Evolutionary conservation across 2,329 filamentous ascomycete species (phyloP).

Genomic region (Scedosporium minutisporum): DNA sequence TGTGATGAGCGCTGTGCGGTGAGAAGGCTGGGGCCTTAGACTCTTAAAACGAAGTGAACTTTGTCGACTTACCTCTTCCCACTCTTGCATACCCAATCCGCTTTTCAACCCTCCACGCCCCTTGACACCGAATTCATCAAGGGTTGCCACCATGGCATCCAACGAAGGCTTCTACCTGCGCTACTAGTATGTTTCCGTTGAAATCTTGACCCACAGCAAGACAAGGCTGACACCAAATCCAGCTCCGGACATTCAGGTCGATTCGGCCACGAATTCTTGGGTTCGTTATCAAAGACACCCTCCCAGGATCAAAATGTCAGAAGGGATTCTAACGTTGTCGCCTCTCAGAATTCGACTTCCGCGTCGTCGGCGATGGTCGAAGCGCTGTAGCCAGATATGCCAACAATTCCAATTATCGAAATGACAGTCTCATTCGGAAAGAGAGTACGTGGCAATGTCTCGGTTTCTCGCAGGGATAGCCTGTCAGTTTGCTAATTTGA

Average conservation of each 20-base stretch:
- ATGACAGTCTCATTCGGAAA: constrained; percentile 97
- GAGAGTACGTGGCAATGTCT: constrained; percentile 62
- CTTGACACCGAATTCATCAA: not conserved
- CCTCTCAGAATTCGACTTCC: constrained; percentile 81
- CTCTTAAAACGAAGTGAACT: not conserved
- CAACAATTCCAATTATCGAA: constrained; percentile 99
- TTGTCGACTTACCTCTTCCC: not conserved
- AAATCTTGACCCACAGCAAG: not conserved
- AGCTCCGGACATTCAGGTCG: constrained; percentile 96
- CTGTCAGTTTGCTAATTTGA: not conserved
- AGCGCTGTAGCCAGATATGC: constrained; percentile 94
- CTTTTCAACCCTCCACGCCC: not conserved
- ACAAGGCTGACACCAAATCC: constrained; percentile 12
- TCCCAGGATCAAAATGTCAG: not conserved
- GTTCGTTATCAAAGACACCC: constrained; percentile 33
- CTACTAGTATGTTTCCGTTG: constrained; percentile 68
- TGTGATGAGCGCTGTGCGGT: not conserved
- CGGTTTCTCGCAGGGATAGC: not conserved
- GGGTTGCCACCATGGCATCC: constrained; percentile 45
- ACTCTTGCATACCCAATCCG: not conserved
- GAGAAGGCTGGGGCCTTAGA: not conserved
- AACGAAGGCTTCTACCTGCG: constrained; percentile 83
- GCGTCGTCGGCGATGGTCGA: constrained; percentile 81
- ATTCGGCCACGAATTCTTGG: constrained; percentile 96
- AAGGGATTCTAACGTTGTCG: not conserved